Percentiles rank a stretch among this genome's conserved stretches.
These are phyloP conservation scores for Alternaria sp. DNA, from an alignment of 2,329 filamentous ascomycete genomes.

Conservation along the genomic window DNA sequence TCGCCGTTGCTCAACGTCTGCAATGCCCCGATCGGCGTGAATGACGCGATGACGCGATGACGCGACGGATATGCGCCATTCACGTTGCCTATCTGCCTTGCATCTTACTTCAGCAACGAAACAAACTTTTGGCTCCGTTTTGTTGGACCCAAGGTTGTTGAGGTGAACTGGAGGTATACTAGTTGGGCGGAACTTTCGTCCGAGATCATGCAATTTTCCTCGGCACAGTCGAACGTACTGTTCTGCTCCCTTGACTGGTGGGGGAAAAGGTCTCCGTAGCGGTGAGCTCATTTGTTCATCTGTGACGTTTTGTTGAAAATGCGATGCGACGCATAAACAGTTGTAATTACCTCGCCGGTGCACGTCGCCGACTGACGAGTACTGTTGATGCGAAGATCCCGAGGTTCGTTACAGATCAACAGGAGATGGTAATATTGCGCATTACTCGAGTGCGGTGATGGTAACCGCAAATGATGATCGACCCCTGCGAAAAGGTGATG, in stretches of 20 bases:
- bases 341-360: not conserved
- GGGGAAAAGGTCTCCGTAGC: not conserved
- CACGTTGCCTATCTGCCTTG: not conserved
- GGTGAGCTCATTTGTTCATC: not conserved
- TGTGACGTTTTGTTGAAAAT: not conserved
- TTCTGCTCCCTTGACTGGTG: not conserved
- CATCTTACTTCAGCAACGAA: not conserved
- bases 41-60: not conserved
- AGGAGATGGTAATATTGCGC: not conserved
- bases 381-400: not conserved
- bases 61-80: not conserved
- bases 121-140: not conserved
- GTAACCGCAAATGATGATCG: not conserved
- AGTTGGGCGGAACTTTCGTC: not conserved
- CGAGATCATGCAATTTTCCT: not conserved
- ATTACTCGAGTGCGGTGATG: not conserved
- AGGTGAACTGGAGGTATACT: not conserved
- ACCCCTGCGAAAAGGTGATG: not conserved
- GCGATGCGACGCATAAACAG: not conserved
- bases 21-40: not conserved
- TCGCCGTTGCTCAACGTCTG: not conserved
- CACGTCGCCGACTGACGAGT: not conserved
- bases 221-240: not conserved
- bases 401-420: not conserved
- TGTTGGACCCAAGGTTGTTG: not conserved